Base-by-base conservation (phyloP, 306 rosid genomes). In the Canavalia ensiformis region DNA sequence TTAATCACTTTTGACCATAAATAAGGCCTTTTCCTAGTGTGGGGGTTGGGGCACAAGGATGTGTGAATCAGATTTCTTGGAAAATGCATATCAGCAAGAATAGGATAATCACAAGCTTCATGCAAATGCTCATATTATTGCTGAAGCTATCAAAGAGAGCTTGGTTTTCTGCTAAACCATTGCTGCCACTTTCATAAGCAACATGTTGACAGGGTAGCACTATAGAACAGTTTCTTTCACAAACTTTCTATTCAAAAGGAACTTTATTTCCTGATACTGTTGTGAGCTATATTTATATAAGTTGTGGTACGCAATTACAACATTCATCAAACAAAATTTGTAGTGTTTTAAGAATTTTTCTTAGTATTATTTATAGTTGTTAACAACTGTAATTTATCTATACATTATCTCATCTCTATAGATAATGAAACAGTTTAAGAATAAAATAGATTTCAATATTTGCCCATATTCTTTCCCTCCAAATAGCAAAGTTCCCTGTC, bases 191-290 rank as follows among this genome's bases (percentile, higher is more conserved):
- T 57, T 25, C 44, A 47, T 25, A 10, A 59, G 62, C 59, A 30
- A 51, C 73, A 47, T 55, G 57, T 76, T 59, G 34, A 31, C 31
- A 29, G 68, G 33, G 83, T 1, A 66, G 8, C 39, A 41, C 60
- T 47, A 49, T 1, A 8, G 12, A 42, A 74, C 45, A n/a, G 80
- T 50, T 74, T 39, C 66, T 72, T 72, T 51, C 74, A 30, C 65
- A 1, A 51, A 52, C 58, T 63, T 46, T 72, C 55, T 39, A 5
- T 62, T 80, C 13, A 39, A 56, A 71, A 37, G 55, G 11, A 56
- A 42, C 68, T 63, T 49, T 64, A 64, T 13, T 64, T 34, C 37
- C 41, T 33, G 13, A 39, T 13, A 72, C 74, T 72, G 12, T 62
- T 72, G 49, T 29, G 0, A 52, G 65, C 52, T 75, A 73, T 18